These are phyloP conservation scores for Wakefieldia striispora DNA, from an alignment of 768 basidiomycete species.

Conservation along the genomic window DNA sequence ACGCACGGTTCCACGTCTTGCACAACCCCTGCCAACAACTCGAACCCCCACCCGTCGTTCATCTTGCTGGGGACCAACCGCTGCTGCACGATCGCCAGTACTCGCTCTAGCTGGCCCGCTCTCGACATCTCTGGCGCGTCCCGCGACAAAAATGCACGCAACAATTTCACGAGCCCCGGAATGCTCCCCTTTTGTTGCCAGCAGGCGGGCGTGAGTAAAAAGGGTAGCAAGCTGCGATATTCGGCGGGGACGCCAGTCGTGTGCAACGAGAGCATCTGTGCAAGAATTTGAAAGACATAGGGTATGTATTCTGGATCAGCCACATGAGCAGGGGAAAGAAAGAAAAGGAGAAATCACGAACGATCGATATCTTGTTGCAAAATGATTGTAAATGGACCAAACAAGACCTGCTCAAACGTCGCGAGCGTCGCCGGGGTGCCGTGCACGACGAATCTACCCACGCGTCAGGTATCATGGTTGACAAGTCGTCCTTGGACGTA, in stretches of 20 bases:
- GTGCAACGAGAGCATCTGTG: slow-evolving; percentile 92
- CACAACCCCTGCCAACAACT: slow-evolving; percentile 78
- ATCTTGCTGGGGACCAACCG: slow-evolving; percentile 82
- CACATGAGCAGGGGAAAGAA: not conserved
- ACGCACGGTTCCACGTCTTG: slow-evolving; percentile 66
- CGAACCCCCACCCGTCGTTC: slow-evolving; percentile 91
- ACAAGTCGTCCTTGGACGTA: slow-evolving; percentile 27
- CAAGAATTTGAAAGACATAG: slow-evolving; percentile 94
- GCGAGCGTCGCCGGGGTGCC: slow-evolving; percentile 64
- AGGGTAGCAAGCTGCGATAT: slow-evolving; percentile 77
- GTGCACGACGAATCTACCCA: slow-evolving; percentile 74
- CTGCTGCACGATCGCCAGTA: slow-evolving; percentile 89
- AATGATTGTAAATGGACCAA: slow-evolving; percentile 84
- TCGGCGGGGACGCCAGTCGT: slow-evolving; percentile 59
- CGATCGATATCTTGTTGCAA: slow-evolving; percentile 92
- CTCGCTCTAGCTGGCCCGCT: slow-evolving; percentile 67
- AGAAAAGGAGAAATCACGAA: slow-evolving; percentile 34
- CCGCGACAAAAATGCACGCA: slow-evolving; percentile 78
- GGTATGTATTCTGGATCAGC: slow-evolving; percentile 81
- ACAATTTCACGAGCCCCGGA: slow-evolving; percentile 85
- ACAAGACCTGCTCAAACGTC: slow-evolving; percentile 77
- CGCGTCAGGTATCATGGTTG: not conserved
- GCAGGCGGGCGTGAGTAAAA: slow-evolving; percentile 77
- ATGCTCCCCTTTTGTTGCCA: slow-evolving; percentile 97
- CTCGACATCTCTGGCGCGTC: slow-evolving; percentile 67